These are phyloP conservation scores for Globisporangium solare DNA, from an alignment of 352 stramenopile genomes.

Conservation along the genomic window DNA sequence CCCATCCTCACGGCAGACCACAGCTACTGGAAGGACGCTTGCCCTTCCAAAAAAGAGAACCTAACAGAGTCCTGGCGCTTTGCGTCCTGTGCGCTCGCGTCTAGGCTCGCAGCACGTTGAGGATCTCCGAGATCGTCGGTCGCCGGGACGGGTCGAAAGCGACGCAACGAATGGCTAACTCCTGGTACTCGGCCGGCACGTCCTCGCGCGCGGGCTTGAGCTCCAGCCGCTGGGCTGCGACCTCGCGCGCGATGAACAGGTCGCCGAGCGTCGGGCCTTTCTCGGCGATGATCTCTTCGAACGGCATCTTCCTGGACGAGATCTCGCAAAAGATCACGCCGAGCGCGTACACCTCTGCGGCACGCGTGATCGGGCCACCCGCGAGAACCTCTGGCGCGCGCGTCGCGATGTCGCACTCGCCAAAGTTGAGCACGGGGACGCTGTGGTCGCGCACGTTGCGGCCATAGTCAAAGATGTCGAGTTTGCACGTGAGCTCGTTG, in stretches of 20 bases:
- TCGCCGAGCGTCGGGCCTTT: slow-evolving; percentile 52
- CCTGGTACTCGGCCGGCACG: slow-evolving; percentile 36
- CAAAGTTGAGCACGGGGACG: slow-evolving; percentile 38
- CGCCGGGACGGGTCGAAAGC: slow-evolving; percentile 44
- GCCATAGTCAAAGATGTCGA: slow-evolving; percentile 73
- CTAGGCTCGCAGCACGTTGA: slow-evolving; percentile 16
- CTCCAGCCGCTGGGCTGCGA: slow-evolving; percentile 33
- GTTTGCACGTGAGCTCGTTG: slow-evolving; percentile 57
- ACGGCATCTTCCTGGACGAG: slow-evolving; percentile 37
- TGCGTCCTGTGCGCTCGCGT: background rate
- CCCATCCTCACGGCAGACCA: background rate
- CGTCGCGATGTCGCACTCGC: slow-evolving; percentile 49
- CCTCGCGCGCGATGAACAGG: slow-evolving; percentile 54
- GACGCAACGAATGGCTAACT: slow-evolving; percentile 37
- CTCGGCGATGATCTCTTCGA: slow-evolving; percentile 37
- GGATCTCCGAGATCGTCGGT: slow-evolving; percentile 35
- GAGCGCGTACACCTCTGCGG: slow-evolving; percentile 65
- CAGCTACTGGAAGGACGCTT: slow-evolving; percentile 10
- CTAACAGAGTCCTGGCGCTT: slow-evolving; percentile 1
- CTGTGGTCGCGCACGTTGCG: slow-evolving; percentile 38
- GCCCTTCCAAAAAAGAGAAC: background rate
- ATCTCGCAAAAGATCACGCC: slow-evolving; percentile 76
- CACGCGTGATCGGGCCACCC: slow-evolving; percentile 32
- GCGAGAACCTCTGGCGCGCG: slow-evolving; percentile 57
- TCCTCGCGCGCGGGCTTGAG: slow-evolving; percentile 34